Evolutionary conservation across 2,329 filamentous ascomycete species (phyloP).

Genomic region (Nothophoma quercina): DNA sequence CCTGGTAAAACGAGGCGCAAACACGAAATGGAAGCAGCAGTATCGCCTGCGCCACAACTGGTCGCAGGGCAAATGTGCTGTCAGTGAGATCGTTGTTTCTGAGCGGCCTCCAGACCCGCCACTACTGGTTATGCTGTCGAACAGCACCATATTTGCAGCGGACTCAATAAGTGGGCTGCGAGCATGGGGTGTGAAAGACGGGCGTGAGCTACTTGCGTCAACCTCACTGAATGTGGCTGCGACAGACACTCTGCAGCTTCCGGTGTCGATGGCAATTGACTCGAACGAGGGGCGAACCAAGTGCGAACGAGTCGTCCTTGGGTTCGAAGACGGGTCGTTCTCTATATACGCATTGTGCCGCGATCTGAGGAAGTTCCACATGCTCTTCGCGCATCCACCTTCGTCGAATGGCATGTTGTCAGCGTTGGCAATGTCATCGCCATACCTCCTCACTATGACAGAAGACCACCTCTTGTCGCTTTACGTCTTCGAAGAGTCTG

Average conservation of each 20-base stretch:
- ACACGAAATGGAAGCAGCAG: constrained; percentile 83
- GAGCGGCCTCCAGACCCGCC: constrained; percentile 62
- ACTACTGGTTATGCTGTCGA: constrained; percentile 77
- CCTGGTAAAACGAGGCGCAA: constrained; percentile 58
- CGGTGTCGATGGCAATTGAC: constrained; percentile 73
- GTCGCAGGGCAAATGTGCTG: constrained; percentile 80
- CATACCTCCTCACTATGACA: constrained; percentile 82
- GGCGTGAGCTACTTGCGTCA: constrained; percentile 66
- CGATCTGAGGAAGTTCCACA: constrained; percentile 53
- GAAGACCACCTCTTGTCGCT: constrained; percentile 76
- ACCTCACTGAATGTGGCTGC: constrained; percentile 32
- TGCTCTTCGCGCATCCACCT: constrained; percentile 66
- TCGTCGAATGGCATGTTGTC: constrained; percentile 72
- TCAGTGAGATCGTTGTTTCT: constrained; percentile 76
- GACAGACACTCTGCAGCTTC: constrained; percentile 43
- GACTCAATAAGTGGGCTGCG: constrained; percentile 74
- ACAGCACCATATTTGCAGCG: constrained; percentile 79
- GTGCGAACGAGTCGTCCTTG: constrained; percentile 44
- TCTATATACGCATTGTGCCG: constrained; percentile 70
- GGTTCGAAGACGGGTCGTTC: constrained; percentile 59
- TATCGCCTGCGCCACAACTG: constrained; percentile 93
- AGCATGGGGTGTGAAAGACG: constrained; percentile 74
- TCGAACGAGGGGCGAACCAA: constrained; percentile 37
- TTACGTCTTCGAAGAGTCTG: constrained; percentile 65
- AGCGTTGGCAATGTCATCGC: constrained; percentile 74